phyloP scores from a whole-genome alignment of 2,329 filamentous ascomycete genomes.

The Raffaelea ambrosiae region DNA sequence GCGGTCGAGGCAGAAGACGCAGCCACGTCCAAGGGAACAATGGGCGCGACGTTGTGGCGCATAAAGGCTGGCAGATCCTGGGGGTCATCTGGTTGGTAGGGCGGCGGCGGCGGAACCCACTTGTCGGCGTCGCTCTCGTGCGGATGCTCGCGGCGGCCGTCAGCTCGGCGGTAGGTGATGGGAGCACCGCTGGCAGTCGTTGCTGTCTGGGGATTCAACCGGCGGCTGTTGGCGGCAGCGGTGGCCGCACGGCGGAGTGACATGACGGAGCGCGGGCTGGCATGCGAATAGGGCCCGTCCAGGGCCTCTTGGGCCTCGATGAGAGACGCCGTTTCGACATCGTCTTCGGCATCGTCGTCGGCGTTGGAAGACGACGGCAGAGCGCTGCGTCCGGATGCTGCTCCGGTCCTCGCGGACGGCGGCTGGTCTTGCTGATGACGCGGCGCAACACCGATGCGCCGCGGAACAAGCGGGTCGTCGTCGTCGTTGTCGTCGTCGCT shows the following conservation, averaged over 20 bases:
- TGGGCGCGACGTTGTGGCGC: slow-evolving; percentile 29
- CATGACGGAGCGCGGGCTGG: slow-evolving; percentile 59
- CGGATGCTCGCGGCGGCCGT: slow-evolving; percentile 63
- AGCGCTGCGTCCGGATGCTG: slow-evolving; percentile 2
- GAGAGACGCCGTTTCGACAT: slow-evolving; percentile 36
- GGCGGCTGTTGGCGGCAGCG: slow-evolving; percentile 65
- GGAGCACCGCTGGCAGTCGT: slow-evolving; percentile 43
- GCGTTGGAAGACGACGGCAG: slow-evolving; percentile 3
- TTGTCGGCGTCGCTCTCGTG: slow-evolving; percentile 85
- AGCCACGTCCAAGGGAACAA: slow-evolving; percentile 6
- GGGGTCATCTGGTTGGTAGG: slow-evolving; percentile 61
- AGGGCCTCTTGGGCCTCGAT: slow-evolving; percentile 50
- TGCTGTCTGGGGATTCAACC: slow-evolving; percentile 51
- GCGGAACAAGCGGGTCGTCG: slow-evolving; percentile 45
- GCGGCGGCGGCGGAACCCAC: slow-evolving; percentile 79
- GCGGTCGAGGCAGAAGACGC: too few relatives aligned
- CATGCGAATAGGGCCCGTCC: slow-evolving; percentile 66
- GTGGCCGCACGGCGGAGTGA: slow-evolving; percentile 66
- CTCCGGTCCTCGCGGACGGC: slow-evolving; percentile 2
- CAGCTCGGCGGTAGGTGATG: slow-evolving; percentile 58
- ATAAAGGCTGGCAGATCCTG: slow-evolving; percentile 48
- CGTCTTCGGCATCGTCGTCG: slow-evolving; percentile 19
- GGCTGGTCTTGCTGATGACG: too few relatives aligned
- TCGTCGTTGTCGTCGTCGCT: slow-evolving; percentile 18
- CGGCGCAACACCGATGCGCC: slow-evolving; percentile 32